phyloP scores from a whole-genome alignment of 495 filamentous ascomycete species.

The Elaphomyces granulatus region DNA sequence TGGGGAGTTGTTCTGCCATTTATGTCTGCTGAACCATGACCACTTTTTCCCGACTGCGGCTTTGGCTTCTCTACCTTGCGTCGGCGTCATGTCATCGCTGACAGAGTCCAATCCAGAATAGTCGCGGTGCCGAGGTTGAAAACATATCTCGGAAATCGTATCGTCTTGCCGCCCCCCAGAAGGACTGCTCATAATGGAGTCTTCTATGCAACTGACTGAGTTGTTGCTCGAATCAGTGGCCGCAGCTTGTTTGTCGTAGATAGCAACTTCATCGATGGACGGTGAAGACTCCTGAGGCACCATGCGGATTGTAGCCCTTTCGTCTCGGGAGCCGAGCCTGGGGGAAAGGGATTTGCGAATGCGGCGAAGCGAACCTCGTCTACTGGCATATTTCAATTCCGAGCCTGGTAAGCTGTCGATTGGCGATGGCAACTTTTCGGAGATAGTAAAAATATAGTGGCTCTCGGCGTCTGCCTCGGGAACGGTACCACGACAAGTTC shows the following conservation, averaged over 20 bases:
- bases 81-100: no score
- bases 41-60: conserved; percentile 37
- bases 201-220: conserved; percentile 2
- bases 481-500: conserved; percentile 2
- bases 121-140: conserved; percentile 14
- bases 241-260: no score
- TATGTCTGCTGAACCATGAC: conserved; percentile 48
- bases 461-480: conserved; percentile 1
- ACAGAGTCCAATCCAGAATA: no score
- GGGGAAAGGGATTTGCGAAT: background rate
- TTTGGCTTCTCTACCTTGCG: conserved; percentile 10
- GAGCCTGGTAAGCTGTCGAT: conserved; percentile 16
- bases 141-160: conserved; percentile 5
- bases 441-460: conserved; percentile 4
- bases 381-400: conserved; percentile 12
- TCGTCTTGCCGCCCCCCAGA: no score
- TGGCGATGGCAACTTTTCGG: conserved; percentile 6
- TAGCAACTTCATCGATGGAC: no score
- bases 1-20: no score
- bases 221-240: background rate
- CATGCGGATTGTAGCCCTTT: conserved; percentile 31
- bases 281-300: conserved; percentile 28
- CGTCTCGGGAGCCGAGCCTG: conserved; percentile 4
- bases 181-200: conserved; percentile 4
- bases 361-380: background rate